These are phyloP conservation scores for Myriosclerotinia curreyana DNA, from an alignment of 2,329 filamentous ascomycete genomes.

Conservation along the genomic window DNA sequence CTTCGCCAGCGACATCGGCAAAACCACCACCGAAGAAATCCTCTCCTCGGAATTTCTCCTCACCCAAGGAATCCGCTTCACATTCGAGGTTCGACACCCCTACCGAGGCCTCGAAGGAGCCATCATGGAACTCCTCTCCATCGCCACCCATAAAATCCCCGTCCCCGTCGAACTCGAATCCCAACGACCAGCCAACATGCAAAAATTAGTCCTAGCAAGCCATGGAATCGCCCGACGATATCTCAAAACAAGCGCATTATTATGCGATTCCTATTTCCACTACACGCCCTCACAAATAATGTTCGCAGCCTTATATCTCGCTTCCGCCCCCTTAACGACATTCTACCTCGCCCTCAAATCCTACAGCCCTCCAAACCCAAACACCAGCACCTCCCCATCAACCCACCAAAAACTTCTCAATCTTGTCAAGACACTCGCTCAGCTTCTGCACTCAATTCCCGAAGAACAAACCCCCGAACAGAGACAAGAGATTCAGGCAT, in stretches of 20 bases:
- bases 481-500: slow-evolving; percentile 51
- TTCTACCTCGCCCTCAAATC: slow-evolving; percentile 38
- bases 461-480: slow-evolving; percentile 36
- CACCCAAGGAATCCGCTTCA: slow-evolving; percentile 88
- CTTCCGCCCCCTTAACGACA: slow-evolving; percentile 59
- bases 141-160: slow-evolving; percentile 11
- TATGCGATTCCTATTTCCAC: slow-evolving; percentile 96
- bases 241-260: slow-evolving; percentile 73
- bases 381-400: slow-evolving; percentile 8
- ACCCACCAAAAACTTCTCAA: slow-evolving; percentile 10
- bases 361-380: slow-evolving; percentile 22
- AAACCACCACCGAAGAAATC: slow-evolving; percentile 74
- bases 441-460: slow-evolving; percentile 7
- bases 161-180: slow-evolving; percentile 16
- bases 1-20: slow-evolving; percentile 68
- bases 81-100: slow-evolving; percentile 88
- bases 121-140: slow-evolving; percentile 66
- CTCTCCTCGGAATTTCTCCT: slow-evolving; percentile 90
- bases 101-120: slow-evolving; percentile 84
- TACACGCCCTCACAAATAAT: slow-evolving; percentile 94
- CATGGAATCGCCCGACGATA: slow-evolving; percentile 71
- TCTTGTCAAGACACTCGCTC: not conserved
- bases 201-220: slow-evolving; percentile 54
- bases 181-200: slow-evolving; percentile 30
- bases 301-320: slow-evolving; percentile 74